A percentile compares a stretch with the other conserved stretches of the same genome.
These are phyloP conservation scores for Luvunga scandens DNA, from an alignment of 345 rosid species.

Conservation along the genomic window DNA sequence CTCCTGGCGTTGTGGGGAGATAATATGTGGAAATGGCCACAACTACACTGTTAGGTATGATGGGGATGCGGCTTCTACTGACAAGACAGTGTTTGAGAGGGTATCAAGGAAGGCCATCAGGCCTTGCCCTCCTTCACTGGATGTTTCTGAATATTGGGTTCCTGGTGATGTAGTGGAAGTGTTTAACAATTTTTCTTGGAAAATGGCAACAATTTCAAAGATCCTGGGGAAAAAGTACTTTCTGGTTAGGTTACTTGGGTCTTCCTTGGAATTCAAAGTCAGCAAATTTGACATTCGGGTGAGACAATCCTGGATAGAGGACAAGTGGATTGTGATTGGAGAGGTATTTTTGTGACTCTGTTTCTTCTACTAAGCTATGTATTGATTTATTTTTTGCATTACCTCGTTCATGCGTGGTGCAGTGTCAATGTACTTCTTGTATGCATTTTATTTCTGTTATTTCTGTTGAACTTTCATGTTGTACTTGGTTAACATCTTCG, in stretches of 20 bases:
- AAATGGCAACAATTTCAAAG: slow-evolving; percentile 59
- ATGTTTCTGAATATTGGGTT: slow-evolving; percentile 42
- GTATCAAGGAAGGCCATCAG: slow-evolving; percentile 56
- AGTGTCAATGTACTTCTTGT: background rate
- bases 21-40: slow-evolving; percentile 60
- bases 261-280: slow-evolving; percentile 53
- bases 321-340: slow-evolving; percentile 60
- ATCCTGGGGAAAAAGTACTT: slow-evolving; percentile 41
- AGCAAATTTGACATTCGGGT: slow-evolving; percentile 43
- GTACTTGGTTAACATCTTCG: background rate
- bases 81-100: slow-evolving; percentile 29
- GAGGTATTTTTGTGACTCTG: slow-evolving; percentile 34
- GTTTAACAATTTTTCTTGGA: slow-evolving; percentile 62
- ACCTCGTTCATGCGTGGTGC: background rate
- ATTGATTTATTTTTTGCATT: background rate
- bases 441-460: background rate
- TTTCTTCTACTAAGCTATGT: background rate
- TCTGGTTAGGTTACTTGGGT: slow-evolving; percentile 65
- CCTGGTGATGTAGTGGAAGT: slow-evolving; percentile 82
- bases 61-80: slow-evolving; percentile 13
- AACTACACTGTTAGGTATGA: slow-evolving; percentile 55
- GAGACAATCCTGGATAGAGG: slow-evolving; percentile 72
- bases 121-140: slow-evolving; percentile 51
- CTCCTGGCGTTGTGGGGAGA: slow-evolving; percentile 75
- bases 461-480: background rate